Conservation (phyloP, 2,329 filamentous ascomycete genomes). For the Sclerotinia minor region DNA sequence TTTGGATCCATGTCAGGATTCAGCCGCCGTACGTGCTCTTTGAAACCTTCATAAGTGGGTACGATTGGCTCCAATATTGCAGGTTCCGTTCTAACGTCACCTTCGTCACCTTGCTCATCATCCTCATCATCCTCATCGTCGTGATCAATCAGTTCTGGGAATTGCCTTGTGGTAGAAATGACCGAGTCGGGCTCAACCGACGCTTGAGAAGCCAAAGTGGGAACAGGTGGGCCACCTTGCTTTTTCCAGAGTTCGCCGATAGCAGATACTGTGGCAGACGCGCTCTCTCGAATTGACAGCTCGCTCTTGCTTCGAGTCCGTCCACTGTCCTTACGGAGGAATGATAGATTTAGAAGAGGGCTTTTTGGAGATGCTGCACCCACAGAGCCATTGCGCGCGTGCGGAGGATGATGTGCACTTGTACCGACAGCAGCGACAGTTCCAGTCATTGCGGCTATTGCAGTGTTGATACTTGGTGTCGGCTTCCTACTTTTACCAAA, state of each 20-base stretch:
- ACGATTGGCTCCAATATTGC: constrained; percentile 65
- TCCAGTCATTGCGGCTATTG: constrained; percentile 56
- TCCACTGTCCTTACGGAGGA: constrained; percentile 50
- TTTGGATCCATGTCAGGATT: constrained; percentile 69
- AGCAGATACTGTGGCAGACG: constrained; percentile 19
- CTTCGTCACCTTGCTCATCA: constrained; percentile 62
- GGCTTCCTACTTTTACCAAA: constrained; percentile 48
- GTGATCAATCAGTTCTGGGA: constrained; percentile 41
- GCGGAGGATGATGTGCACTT: constrained; percentile 40
- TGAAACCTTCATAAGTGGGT: constrained; percentile 75
- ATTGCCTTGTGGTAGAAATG: constrained; percentile 26
- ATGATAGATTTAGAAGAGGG: constrained; percentile 42
- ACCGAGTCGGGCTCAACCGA: constrained; percentile 37
- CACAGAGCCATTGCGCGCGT: constrained; percentile 61
- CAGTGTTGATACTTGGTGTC: constrained; percentile 59
- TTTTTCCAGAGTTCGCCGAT: constrained; percentile 56
- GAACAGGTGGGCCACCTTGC: constrained; percentile 59
- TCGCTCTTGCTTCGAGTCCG: constrained; percentile 56
- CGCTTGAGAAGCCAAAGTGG: constrained; percentile 53
- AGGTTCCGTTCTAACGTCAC: constrained; percentile 61
- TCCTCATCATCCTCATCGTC: constrained; percentile 60
- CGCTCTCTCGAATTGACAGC: constrained; percentile 3
- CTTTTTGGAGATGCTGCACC: constrained; percentile 56
- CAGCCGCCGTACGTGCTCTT: constrained; percentile 67
- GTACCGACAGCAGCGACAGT: constrained; percentile 56